Percentiles rank a stretch among this genome's conserved stretches.
Conservation (phyloP, 2,329 filamentous ascomycete genomes). For the Ceratocystis papillata region DNA sequence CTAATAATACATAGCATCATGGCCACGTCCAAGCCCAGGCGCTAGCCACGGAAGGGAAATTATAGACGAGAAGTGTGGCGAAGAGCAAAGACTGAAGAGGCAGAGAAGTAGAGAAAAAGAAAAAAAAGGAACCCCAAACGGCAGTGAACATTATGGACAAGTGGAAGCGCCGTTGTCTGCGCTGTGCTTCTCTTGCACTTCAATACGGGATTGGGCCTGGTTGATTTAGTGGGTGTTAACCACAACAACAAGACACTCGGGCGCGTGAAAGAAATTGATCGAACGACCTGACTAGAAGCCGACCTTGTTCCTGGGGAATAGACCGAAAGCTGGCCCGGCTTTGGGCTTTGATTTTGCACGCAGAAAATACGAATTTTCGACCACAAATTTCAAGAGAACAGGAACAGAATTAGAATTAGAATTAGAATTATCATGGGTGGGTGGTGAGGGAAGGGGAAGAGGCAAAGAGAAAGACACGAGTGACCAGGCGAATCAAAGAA, state of each 20-base stretch:
- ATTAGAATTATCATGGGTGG: no score
- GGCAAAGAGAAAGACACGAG: not conserved
- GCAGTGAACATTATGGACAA: not conserved
- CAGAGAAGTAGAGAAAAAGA: no score
- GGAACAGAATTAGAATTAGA: not conserved
- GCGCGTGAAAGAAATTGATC: conserved; percentile 7
- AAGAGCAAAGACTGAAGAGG: not conserved
- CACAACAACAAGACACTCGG: not conserved
- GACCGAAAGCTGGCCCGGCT: not conserved
- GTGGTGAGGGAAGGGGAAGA: not conserved
- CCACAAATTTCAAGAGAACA: not conserved
- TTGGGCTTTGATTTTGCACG: not conserved
- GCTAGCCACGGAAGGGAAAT: not conserved
- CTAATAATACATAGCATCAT: not conserved
- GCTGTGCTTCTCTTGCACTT: not conserved
- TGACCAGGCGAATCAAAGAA: no score
- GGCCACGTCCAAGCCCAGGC: not conserved
- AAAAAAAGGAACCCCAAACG: not conserved
- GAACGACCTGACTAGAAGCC: not conserved
- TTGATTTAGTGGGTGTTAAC: not conserved
- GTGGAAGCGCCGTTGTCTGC: not conserved
- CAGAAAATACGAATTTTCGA: not conserved
- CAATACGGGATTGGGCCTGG: not conserved
- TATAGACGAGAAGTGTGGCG: not conserved
- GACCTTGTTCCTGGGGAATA: not conserved